These are phyloP conservation scores for Vanderwaltozyma yarrowii DNA, from an alignment of 805 yeast genomes.

Conservation along the genomic window DNA sequence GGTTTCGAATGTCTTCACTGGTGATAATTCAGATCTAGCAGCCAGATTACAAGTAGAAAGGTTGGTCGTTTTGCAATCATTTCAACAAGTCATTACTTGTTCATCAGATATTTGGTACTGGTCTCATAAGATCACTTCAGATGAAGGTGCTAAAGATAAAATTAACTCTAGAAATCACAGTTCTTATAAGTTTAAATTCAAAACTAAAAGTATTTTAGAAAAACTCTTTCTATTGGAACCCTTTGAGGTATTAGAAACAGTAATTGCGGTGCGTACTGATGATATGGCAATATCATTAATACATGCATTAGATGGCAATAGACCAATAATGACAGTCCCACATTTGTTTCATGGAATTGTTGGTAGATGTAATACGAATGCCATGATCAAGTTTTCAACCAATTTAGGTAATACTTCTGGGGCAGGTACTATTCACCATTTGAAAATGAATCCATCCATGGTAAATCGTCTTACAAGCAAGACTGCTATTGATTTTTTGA, in stretches of 20 bases:
- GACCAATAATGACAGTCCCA: constrained; percentile 66
- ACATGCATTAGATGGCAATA: constrained; percentile 75
- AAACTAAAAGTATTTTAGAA: constrained; percentile 57
- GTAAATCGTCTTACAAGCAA: constrained; percentile 37
- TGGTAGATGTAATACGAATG: constrained; percentile 16
- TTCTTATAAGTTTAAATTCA: constrained; percentile 55
- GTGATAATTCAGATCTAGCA: constrained; percentile 29
- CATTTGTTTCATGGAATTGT: constrained; percentile 39
- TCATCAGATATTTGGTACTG: constrained; percentile 67
- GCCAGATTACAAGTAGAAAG: constrained; percentile 36
- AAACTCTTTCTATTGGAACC: constrained; percentile 58
- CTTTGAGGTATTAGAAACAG: constrained; percentile 57
- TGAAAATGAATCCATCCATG: constrained; percentile 34
- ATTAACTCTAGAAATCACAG: constrained; percentile 29
- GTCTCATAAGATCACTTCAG: constrained; percentile 15
- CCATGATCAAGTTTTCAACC: constrained; percentile 17
- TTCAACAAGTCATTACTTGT: constrained; percentile 46
- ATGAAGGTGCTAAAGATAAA: constrained; percentile 6
- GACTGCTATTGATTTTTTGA: constrained; percentile 42
- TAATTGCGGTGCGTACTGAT: constrained; percentile 34
- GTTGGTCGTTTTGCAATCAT: constrained; percentile 48
- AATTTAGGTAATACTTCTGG: constrained; percentile 5
- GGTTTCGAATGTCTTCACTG: constrained; percentile 28
- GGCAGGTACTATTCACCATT: constrained; percentile 1
- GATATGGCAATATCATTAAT: constrained; percentile 27